Evolutionary conservation across 1,139 yeast genomes (phyloP), one percentile per base, ranked within the genome.

Genomic region (Wickerhamiella pararugosa): DNA sequence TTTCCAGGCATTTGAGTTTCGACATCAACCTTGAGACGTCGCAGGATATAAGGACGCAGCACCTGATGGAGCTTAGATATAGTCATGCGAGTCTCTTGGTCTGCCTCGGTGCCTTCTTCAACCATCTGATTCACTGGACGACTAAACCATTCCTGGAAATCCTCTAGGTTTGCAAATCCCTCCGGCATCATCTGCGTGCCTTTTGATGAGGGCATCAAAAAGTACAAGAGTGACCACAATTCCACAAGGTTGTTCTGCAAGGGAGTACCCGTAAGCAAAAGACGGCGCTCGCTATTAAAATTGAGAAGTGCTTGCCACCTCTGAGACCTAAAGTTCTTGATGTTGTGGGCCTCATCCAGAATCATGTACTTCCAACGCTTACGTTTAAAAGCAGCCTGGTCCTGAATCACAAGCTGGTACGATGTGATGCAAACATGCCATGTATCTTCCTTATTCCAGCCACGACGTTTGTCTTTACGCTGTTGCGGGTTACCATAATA

Each of bases 1-100:
- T 92, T 92, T 1, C 83, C 96, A 1, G 99, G 99, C 98, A 92
- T 90, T 61, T 92, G 98, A 58, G 90, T 84, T 54, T 92, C 99
- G 9, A 92, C 99, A 60, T 92, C 99, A 27, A 84, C 86, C 58
- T 92, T 92, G 55, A 92, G 70, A 50, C 99, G 76, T 57, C 99
- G 75, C 46, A 92, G 65, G 39, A 92, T 65, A 55, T 90, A 92
- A 0, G 99, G 99, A 48, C 98, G 71, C 52, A 92, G 66, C 21
- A 92, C 94, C 57, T 84, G 94, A 61, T 92, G 99, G 44, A 92
- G 67, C 54, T 93, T 80, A 6, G 83, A 69, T 25, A 92, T 94
- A 0, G 97, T 87, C 48, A 76, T 75, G 48, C 73, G 73, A 0
- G 97, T 83, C 55, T 90, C 98, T 44, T 70, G 74, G 15, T 67